Base-by-base conservation (phyloP, 768 basidiomycete genomes). In the Kwoniella pini region DNA sequence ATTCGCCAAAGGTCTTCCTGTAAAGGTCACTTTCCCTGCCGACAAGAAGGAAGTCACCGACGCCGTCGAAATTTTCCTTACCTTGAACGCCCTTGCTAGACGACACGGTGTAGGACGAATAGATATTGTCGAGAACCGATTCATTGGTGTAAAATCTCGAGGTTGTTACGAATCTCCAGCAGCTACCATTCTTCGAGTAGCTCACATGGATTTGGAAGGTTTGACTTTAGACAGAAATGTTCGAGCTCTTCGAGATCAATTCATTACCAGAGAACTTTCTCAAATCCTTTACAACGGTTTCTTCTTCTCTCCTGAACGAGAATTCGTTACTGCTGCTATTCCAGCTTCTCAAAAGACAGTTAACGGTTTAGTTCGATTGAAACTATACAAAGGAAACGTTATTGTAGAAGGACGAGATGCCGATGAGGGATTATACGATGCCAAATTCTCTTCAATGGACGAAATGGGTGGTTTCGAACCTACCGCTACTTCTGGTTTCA, bases 131-230 rank as follows among this genome's bases (percentile, higher is more conserved):
- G 95, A 99, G 82, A 99, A 99, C 83, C 85, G 96, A 54, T 99
- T 96, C 82, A 97, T 98, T 77, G 96, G 96, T 57, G 96, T 99
- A 77, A 99, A 98, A 81, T 92, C 90, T 48, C 90, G 96, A 30
- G 96, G 96, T n/a, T 99, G 96, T 82, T 99, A 99, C 82, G 96
- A 99, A 80, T 88, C 90, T 1, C 96, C 96, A 15, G 96, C 88
- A 4, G 96, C 92, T 22, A 96, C 94, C 50, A 97, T 98, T 81
- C 83, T 99, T 46, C 90, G 96, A 62, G 87, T 84, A 15, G 95
- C 96, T 6, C 96, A 98, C 81, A 83, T 99, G 79, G 96, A 99
- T 70, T 81, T 99, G 68, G 96, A 98, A 80, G 96, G 96, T 43
- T 85, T 99, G 54, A 96, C 93, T n/a, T 85, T 98, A 60, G 96